Evolutionary conservation across 2,329 filamentous ascomycete genomes (phyloP), one percentile per base, ranked within the genome.

Genomic region (Penicillium sclerotiorum): DNA sequence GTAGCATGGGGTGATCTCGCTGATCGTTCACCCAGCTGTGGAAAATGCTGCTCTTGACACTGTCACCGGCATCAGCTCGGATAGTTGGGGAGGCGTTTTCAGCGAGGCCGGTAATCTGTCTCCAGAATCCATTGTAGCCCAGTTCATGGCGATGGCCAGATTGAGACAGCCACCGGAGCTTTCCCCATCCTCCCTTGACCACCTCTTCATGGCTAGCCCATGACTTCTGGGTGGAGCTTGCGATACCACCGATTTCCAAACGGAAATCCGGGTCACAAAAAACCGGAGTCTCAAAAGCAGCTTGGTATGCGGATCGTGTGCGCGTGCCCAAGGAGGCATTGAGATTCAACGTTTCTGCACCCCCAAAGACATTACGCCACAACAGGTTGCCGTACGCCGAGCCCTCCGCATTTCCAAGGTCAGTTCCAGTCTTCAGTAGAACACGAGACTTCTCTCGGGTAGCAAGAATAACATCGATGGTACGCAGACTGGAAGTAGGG

Each of bases 151-250:
- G 80, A 59, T 89, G 84, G 37, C 85, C 85, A 41, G 78, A 74
- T 8, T 75, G 65, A 40, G 82, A 84, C 30, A 86, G 72, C 88
- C 89, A 97, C 32, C 85, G 84, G 33, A 96, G 78, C 58, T 89
- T 91, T 11, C 88, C 76, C 61, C 83, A 86, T 17, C 83, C 90
- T 13, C 92, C 91, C 64, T 87, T 89, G 17, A 95, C 75, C 3
- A 87, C 85, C 73, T 99, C 93, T 62, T 97, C 93, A 66, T 99
- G 93, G 57, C 89, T 94, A 18, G 94, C 91, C 89, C 90, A 97
- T 11, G 86, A 83, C 73, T 97, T 96, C 55, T 93, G 83, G 1
- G 90, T 95, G 37, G 90, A 86, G 55, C 89, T 95, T 8, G 88
- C 86, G 37, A 96, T 77, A 1, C 82, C 91, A 58, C 95, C 92